phyloP scores from a whole-genome alignment of 2,329 filamentous ascomycete genomes.

The Neopestalotiopsis sp. region DNA sequence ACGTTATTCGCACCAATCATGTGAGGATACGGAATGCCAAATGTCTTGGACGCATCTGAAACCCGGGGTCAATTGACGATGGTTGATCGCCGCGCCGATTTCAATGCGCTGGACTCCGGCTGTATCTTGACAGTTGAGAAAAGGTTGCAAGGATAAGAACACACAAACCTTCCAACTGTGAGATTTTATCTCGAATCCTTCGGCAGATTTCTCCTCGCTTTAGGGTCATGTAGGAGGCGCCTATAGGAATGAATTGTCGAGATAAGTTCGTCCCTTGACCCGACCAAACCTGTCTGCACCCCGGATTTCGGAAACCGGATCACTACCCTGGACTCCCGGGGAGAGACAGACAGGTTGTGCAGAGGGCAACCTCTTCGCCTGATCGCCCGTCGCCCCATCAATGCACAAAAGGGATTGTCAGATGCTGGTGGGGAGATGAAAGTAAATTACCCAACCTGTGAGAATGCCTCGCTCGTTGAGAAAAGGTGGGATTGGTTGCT shows the following conservation, averaged over 20 bases:
- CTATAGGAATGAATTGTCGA: not conserved
- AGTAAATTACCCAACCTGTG: not conserved
- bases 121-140: not conserved
- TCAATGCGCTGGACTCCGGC: slow-evolving; percentile 3
- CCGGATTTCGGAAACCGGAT: slow-evolving; percentile 6
- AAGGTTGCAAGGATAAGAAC: not conserved
- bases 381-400: slow-evolving; percentile 5
- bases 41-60: not conserved
- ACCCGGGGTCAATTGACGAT: not conserved
- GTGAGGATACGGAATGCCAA: not conserved
- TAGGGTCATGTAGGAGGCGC: not conserved
- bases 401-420: not conserved
- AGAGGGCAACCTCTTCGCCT: not conserved
- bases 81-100: slow-evolving; percentile 9
- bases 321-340: not conserved
- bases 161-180: no score
- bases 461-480: not conserved
- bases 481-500: not conserved
- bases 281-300: not conserved
- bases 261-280: not conserved
- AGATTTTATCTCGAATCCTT: not conserved
- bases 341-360: not conserved
- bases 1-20: not conserved
- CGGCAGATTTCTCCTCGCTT: not conserved
- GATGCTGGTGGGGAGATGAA: not conserved